Conservation (phyloP, 1,284 basidiomycete genomes). For the Trichosporon asahii region DNA sequence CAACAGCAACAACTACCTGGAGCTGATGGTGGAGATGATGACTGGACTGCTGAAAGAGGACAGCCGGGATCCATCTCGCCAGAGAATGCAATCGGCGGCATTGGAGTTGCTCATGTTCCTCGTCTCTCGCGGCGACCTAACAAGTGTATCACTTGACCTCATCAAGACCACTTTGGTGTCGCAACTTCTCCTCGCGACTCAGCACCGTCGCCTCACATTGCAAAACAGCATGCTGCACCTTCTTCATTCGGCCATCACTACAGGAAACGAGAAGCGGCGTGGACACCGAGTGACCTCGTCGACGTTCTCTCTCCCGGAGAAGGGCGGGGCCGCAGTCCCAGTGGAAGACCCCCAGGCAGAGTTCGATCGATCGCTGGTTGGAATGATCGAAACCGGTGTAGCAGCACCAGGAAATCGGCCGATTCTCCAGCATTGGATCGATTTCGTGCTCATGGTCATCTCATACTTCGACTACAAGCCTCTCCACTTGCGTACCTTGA, state of each 20-base stretch:
- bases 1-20: slow-evolving; percentile 20
- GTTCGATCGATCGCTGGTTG: slow-evolving; percentile 59
- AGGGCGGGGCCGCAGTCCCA: background rate
- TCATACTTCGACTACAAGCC: slow-evolving; percentile 60
- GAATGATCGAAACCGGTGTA: slow-evolving; percentile 77
- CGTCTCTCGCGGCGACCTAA: slow-evolving; percentile 72
- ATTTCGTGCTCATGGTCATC: slow-evolving; percentile 87
- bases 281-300: slow-evolving; percentile 31
- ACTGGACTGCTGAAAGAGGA: background rate
- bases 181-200: slow-evolving; percentile 71
- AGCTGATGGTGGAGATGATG: slow-evolving; percentile 18
- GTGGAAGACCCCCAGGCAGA: slow-evolving; percentile 5
- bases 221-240: slow-evolving; percentile 92
- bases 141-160: slow-evolving; percentile 59
- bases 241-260: slow-evolving; percentile 76
- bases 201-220: slow-evolving; percentile 67
- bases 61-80: background rate
- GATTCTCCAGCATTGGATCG: slow-evolving; percentile 90
- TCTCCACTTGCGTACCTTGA: slow-evolving; percentile 68
- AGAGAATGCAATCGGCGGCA: slow-evolving; percentile 62
- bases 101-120: slow-evolving; percentile 80
- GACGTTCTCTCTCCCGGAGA: slow-evolving; percentile 24
- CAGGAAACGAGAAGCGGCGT: slow-evolving; percentile 49
- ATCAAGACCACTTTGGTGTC: slow-evolving; percentile 70
- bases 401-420: slow-evolving; percentile 65